These are phyloP conservation scores for Solanum verrucosum DNA, from an alignment of 257 asterid genomes.

Conservation along the genomic window DNA sequence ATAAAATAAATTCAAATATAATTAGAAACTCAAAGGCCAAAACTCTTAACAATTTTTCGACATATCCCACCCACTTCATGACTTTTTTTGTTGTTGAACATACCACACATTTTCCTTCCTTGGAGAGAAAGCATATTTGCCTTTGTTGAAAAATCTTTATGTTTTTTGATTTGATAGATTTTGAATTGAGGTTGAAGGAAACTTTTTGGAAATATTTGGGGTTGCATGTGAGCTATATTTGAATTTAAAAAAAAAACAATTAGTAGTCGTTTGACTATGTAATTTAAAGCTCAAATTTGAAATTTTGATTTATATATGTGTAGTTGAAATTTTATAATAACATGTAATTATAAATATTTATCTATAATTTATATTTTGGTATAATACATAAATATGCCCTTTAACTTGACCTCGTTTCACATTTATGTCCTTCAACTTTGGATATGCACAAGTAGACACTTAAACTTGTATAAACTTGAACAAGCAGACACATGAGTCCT, in stretches of 20 bases:
- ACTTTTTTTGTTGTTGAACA: neutral
- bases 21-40: neutral
- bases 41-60: neutral
- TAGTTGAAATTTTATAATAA: too few relatives aligned
- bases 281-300: too few relatives aligned
- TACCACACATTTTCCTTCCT: neutral
- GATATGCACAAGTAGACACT: too few relatives aligned
- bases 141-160: neutral
- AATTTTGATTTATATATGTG: too few relatives aligned
- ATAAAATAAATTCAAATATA: too few relatives aligned
- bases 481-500: too few relatives aligned
- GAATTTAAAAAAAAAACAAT: neutral
- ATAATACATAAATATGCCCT: too few relatives aligned
- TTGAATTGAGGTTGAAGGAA: neutral
- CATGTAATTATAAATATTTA: neutral
- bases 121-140: neutral
- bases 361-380: too few relatives aligned
- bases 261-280: too few relatives aligned
- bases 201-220: neutral
- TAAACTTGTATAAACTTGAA: too few relatives aligned
- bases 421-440: too few relatives aligned
- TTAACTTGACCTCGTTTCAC: too few relatives aligned
- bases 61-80: neutral
- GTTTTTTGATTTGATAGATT: neutral
- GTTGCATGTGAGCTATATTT: neutral